Percentiles rank a stretch among this genome's conserved stretches.
phyloP scores from a whole-genome alignment of 306 rosid genomes.

The Castanea mollissima region DNA sequence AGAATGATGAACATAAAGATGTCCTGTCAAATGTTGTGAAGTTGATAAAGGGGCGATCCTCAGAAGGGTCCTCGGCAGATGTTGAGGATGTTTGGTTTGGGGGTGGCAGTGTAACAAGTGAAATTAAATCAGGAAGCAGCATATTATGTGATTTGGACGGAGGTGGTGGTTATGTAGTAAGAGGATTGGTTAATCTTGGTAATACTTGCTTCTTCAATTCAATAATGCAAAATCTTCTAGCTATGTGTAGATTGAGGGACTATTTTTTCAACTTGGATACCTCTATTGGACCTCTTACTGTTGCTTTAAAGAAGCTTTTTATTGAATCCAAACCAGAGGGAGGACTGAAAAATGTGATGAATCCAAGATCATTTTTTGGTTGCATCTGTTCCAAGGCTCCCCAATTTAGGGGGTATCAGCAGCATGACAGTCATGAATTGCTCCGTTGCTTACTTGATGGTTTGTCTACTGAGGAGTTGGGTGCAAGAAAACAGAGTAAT shows the following conservation, averaged over 20 bases:
- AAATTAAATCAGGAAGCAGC: conserved; percentile 43
- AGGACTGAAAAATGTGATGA: conserved; percentile 55
- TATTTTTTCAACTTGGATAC: conserved; percentile 50
- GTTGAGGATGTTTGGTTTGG: conserved; percentile 44
- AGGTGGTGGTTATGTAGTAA: conserved; percentile 55
- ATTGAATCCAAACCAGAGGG: conserved; percentile 59
- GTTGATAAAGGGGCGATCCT: conserved; percentile 50
- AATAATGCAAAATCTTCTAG: conserved; percentile 79
- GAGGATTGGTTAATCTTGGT: conserved; percentile 86
- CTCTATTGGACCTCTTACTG: conserved; percentile 61
- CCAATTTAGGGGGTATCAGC: conserved; percentile 87
- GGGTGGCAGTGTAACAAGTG: conserved; percentile 49
- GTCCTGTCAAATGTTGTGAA: conserved; percentile 57
- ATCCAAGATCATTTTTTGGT: conserved; percentile 84
- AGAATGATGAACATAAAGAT: conserved; percentile 49
- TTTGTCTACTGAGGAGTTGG: conserved; percentile 68
- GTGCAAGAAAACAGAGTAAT: conserved; percentile 49
- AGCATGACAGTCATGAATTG: conserved; percentile 96
- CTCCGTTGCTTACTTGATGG: conserved; percentile 87
- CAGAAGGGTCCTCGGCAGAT: conserved; percentile 35
- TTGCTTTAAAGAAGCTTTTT: conserved; percentile 75
- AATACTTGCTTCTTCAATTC: conserved; percentile 98
- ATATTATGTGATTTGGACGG: conserved; percentile 36
- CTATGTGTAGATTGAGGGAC: conserved; percentile 63
- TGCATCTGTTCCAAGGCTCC: conserved; percentile 79